Evolutionary conservation across 495 filamentous ascomycete genomes (phyloP).

Genomic region (Aspergillus kassunensis): DNA sequence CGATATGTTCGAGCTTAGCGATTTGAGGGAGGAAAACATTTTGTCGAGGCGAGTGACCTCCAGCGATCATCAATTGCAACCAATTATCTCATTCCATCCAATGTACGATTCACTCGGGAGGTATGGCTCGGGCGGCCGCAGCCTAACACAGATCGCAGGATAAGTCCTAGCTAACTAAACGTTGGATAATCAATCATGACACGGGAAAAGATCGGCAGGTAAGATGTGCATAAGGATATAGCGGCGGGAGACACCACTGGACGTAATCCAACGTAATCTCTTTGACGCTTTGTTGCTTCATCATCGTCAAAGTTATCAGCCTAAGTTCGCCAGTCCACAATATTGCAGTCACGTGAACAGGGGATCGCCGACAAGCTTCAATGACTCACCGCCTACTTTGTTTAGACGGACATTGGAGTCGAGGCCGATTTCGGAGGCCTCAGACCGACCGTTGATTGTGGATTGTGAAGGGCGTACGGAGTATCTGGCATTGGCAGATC

Average conservation of each 20-base stretch:
- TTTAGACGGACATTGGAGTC: constrained; percentile 13
- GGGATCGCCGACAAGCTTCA: neutral
- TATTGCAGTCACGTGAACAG: constrained; percentile 12
- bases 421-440: constrained; percentile 20
- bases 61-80: neutral
- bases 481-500: neutral
- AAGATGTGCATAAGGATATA: neutral
- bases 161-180: neutral
- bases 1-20: constrained; percentile 85
- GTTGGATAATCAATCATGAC: neutral
- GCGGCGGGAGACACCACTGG: no score
- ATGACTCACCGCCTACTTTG: constrained; percentile 12
- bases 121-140: constrained; percentile 6
- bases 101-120: constrained; percentile 1
- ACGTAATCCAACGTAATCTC: neutral
- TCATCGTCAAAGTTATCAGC: neutral
- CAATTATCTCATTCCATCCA: constrained; percentile 9
- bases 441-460: constrained; percentile 1
- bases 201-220: neutral
- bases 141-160: constrained; percentile 1
- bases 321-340: neutral
- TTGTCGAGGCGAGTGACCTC: neutral
- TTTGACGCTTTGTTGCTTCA: neutral
- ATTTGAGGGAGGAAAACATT: constrained; percentile 93
- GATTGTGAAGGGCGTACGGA: neutral